phyloP scores from a whole-genome alignment of 2,329 filamentous ascomycete genomes.

The Aspergillus sp. region DNA sequence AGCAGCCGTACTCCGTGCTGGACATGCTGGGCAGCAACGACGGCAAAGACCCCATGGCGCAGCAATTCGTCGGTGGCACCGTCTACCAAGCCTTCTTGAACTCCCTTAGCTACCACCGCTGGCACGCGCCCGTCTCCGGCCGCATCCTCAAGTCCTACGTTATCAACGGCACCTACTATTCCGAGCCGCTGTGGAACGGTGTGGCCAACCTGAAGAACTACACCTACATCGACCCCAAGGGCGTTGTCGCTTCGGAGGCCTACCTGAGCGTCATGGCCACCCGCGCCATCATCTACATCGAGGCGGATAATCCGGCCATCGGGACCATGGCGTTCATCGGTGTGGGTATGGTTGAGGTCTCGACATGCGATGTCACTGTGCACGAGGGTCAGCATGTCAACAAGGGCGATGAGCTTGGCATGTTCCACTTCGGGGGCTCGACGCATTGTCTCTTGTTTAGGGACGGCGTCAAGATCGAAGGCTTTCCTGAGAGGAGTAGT shows the following conservation, averaged over 20 bases:
- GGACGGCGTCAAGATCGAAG: conserved; percentile 17
- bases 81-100: conserved; percentile 64
- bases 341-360: conserved; percentile 69
- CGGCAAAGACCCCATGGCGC: conserved; percentile 41
- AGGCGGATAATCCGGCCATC: conserved; percentile 57
- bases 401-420: conserved; percentile 64
- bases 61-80: conserved; percentile 52
- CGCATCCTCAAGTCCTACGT: conserved; percentile 50
- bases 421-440: conserved; percentile 70
- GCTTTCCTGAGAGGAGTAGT: conserved; percentile 16
- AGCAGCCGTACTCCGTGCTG: conserved; percentile 56
- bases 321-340: conserved; percentile 62
- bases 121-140: conserved; percentile 59
- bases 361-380: conserved; percentile 62
- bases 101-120: conserved; percentile 60
- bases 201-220: conserved; percentile 23
- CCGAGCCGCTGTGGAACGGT: conserved; percentile 48
- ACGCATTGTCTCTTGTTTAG: conserved; percentile 59
- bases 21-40: conserved; percentile 55
- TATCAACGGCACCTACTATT: conserved; percentile 58
- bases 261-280: conserved; percentile 60
- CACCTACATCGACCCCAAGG: conserved; percentile 18
- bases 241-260: conserved; percentile 43
- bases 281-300: conserved; percentile 59
- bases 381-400: conserved; percentile 54